Conservation (phyloP, 2,329 filamentous ascomycete genomes). For the Xylariaceae sp. region DNA sequence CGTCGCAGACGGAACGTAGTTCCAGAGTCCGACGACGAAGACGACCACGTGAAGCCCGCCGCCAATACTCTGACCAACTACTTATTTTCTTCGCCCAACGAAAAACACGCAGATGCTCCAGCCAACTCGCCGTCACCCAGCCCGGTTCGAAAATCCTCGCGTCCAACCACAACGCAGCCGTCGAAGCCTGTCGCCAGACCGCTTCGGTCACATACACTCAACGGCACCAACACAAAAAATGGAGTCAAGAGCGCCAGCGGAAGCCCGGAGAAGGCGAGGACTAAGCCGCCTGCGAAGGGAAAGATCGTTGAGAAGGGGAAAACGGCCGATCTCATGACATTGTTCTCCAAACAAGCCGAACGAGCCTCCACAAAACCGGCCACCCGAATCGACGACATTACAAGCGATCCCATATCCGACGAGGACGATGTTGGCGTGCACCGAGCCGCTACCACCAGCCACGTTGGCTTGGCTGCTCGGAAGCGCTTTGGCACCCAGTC, state of each 20-base stretch:
- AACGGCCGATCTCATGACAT: constrained; percentile 52
- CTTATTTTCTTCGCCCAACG: constrained; percentile 49
- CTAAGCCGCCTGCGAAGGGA: constrained; percentile 25
- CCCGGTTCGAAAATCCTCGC: constrained; percentile 24
- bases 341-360: constrained; percentile 61
- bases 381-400: constrained; percentile 43
- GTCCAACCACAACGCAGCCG: constrained; percentile 16
- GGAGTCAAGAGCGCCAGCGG: constrained; percentile 37
- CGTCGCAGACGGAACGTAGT: constrained; percentile 56
- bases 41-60: constrained; percentile 33
- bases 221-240: constrained; percentile 20
- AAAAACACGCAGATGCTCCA: constrained; percentile 23
- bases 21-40: constrained; percentile 47
- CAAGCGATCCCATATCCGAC: constrained; percentile 57
- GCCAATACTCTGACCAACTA: constrained; percentile 51
- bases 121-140: constrained; percentile 21
- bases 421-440: constrained; percentile 54
- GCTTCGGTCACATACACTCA: constrained; percentile 24
- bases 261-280: constrained; percentile 44
- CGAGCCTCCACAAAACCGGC: constrained; percentile 37
- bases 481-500: constrained; percentile 44
- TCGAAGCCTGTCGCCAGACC: constrained; percentile 22
- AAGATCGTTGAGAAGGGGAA: constrained; percentile 49
- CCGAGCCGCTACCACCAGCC: constrained; percentile 48
- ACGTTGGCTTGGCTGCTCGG: constrained; percentile 53